Evolutionary conservation across 257 asterid species (phyloP).

Genomic region (Phtheirospermum japonicum): DNA sequence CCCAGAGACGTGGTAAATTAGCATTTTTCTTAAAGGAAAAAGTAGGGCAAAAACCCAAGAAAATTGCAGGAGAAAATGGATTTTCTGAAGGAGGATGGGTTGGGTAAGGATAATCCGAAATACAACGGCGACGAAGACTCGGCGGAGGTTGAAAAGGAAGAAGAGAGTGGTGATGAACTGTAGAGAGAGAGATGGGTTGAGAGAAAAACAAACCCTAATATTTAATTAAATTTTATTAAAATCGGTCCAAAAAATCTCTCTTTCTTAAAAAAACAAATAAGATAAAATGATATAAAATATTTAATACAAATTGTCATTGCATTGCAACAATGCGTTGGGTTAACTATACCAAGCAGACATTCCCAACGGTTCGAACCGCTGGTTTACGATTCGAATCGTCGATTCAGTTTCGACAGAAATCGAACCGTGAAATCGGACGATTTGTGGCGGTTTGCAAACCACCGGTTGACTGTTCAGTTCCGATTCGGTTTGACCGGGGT

Average conservation of each 20-base stretch:
- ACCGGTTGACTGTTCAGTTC: no score
- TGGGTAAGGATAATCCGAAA: slow-evolving; percentile 17
- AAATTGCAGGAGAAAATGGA: not conserved
- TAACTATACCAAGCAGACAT: no score
- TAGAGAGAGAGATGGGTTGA: not conserved
- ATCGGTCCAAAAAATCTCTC: not conserved
- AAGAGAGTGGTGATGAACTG: slow-evolving; percentile 4
- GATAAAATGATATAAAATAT: no score
- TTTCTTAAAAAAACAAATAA: no score
- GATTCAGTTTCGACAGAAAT: no score
- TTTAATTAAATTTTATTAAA: slow-evolving; percentile 6
- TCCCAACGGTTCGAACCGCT: no score
- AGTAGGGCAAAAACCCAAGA: not conserved
- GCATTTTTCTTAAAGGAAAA: slow-evolving; percentile 1
- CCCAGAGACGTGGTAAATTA: slow-evolving; percentile 21
- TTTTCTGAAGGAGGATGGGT: slow-evolving; percentile 17
- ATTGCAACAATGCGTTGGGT: no score
- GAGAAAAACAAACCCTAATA: slow-evolving; percentile 2
- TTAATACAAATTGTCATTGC: no score
- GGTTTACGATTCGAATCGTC: no score
- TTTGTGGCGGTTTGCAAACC: no score
- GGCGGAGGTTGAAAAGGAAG: not conserved
- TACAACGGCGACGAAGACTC: slow-evolving; percentile 7
- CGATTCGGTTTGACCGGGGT: no score
- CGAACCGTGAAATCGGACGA: no score